Evolutionary conservation across 108 stramenopile species (phyloP).

Genomic region (Mediolabrus comicus): DNA sequence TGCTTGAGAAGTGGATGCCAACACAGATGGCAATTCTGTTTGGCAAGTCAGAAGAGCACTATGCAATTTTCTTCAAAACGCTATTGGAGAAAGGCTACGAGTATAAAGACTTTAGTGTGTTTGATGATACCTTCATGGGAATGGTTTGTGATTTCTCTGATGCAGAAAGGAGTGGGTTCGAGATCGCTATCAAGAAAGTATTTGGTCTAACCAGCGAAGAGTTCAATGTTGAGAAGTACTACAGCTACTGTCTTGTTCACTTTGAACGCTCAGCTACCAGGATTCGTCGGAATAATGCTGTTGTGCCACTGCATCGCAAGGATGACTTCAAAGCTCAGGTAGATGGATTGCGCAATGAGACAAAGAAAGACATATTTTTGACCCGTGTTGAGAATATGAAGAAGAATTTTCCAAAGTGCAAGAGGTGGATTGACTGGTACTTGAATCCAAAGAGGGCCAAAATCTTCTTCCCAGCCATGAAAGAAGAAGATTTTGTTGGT

Average conservation of each 20-base stretch:
- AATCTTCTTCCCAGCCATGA: not conserved
- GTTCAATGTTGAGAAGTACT: not conserved
- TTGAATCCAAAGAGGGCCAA: not conserved
- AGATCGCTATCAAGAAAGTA: not conserved
- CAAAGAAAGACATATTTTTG: not conserved
- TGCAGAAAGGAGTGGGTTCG: not conserved
- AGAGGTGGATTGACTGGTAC: not conserved
- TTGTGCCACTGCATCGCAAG: not conserved
- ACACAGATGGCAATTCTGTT: not conserved
- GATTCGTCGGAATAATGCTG: not conserved
- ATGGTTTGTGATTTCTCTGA: conserved; percentile 6
- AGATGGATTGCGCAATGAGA: not conserved
- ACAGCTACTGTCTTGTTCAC: not conserved
- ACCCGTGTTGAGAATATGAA: not conserved
- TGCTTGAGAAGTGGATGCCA: not conserved
- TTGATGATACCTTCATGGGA: not conserved
- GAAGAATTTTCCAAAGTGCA: not conserved
- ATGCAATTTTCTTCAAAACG: not conserved
- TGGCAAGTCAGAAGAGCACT: not conserved
- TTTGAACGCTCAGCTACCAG: not conserved
- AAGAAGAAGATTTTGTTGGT: not conserved
- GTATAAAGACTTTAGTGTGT: not conserved
- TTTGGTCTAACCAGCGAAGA: no score
- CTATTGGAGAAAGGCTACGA: not conserved
- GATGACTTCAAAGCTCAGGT: not conserved